Evolutionary conservation across 169 alveolate species (phyloP), one percentile per base, ranked within the genome.

Genomic region (Plasmodium coatneyi): DNA sequence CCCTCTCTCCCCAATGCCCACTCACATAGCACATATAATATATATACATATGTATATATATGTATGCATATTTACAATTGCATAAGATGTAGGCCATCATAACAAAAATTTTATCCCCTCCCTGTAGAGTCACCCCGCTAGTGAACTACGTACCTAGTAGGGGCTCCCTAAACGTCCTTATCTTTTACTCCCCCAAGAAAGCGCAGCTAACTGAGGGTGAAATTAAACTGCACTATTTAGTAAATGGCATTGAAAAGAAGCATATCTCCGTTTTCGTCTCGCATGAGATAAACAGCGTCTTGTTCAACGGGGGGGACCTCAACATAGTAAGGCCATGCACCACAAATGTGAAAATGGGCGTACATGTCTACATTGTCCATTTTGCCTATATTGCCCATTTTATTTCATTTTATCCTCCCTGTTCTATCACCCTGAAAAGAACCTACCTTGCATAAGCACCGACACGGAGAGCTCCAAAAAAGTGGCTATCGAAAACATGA

Each of bases 221-320:
- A 43, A 89, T 78, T 54, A 89, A 89, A 89, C 34, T 89, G 22
- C n/a, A 56, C 25, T 89, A 89, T 79, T 78, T 89, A 89, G 89
- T 89, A 89, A 89, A 89, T 79, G 94, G 94, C 30, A 56, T 89
- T 66, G 80, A 89, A 41, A 89, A 89, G 32, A 89, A 89, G 14
- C 71, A 79, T 66, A 79, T 89, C 80, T 89, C 94, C 32, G 74
- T 89, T 54, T 89, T 79, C 52, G 94, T 89, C 32, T 89, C 94
- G 34, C 94, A 72, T 39, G 94, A 89, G 76, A 89, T 89, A 41
- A 89, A 89, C 70, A 79, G 72, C 76, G 94, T 89, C 30, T 22
- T 89, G 80, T 56, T 89, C 46, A 89, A 89, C 66, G 71, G 34
- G 49, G 94, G 90, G 22, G 82, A 89, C 16, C 49, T 49, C 22